Evolutionary conservation across 805 yeast species (phyloP).

Genomic region (Kazachstania kunashirensis): DNA sequence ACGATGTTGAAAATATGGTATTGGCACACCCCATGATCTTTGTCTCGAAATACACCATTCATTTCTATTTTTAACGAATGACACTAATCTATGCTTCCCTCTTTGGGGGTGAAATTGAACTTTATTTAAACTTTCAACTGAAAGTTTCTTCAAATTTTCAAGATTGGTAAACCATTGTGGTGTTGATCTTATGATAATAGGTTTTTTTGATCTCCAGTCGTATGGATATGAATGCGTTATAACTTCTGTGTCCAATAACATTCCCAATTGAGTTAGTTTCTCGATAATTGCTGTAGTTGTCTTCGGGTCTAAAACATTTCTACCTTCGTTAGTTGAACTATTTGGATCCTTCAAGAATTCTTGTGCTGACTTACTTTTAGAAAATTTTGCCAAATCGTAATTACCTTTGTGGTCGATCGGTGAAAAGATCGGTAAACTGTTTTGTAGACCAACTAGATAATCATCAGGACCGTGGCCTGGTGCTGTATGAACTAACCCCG

Average conservation of each 20-base stretch:
- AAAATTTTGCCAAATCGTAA: slow-evolving; percentile 43
- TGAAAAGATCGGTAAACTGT: slow-evolving; percentile 53
- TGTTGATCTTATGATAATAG: slow-evolving; percentile 89
- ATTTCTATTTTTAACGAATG: slow-evolving; percentile 66
- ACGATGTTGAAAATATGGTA: slow-evolving; percentile 67
- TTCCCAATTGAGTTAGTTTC: slow-evolving; percentile 31
- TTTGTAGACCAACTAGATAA: slow-evolving; percentile 54
- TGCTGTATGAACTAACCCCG: slow-evolving; percentile 94
- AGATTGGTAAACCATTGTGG: slow-evolving; percentile 96
- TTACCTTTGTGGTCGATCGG: slow-evolving; percentile 73
- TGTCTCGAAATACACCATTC: slow-evolving; percentile 99
- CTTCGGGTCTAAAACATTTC: slow-evolving; percentile 46
- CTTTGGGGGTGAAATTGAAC: slow-evolving; percentile 68
- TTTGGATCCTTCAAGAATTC: slow-evolving; percentile 11
- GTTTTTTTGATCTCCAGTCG: slow-evolving; percentile 95
- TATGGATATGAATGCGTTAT: slow-evolving; percentile 84
- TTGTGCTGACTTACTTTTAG: slow-evolving; percentile 7
- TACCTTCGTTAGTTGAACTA: slow-evolving; percentile 29
- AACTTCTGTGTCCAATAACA: slow-evolving; percentile 41
- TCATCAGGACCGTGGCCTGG: slow-evolving; percentile 98
- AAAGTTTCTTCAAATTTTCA: slow-evolving; percentile 54
- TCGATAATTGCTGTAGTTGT: slow-evolving; percentile 44
- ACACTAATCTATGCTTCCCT: slow-evolving; percentile 59
- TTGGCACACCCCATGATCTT: slow-evolving; percentile 96
- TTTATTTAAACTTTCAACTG: slow-evolving; percentile 46